These are phyloP conservation scores for Triglochin maritima DNA, from an alignment of 106 monocot genomes.

Conservation along the genomic window DNA sequence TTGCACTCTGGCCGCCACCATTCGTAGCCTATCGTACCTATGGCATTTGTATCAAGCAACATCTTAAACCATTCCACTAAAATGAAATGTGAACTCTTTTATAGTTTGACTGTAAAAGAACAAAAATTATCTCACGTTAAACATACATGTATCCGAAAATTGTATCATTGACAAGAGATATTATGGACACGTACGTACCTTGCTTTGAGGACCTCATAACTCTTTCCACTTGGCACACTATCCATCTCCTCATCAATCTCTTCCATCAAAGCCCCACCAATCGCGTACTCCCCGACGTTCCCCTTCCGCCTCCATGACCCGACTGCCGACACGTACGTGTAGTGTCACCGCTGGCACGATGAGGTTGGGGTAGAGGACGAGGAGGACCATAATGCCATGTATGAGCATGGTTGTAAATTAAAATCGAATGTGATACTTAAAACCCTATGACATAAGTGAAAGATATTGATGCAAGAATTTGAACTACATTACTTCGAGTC, in stretches of 20 bases:
- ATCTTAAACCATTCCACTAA: too few species aligned
- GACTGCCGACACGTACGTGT: constrained; percentile 35
- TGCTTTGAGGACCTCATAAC: constrained; percentile 44
- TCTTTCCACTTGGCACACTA: constrained; percentile 39
- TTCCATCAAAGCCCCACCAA: constrained; percentile 22
- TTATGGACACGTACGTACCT: constrained; percentile 3
- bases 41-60: too few species aligned
- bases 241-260: constrained; percentile 96
- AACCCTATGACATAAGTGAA: too few species aligned
- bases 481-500: too few species aligned
- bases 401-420: constrained; percentile 34
- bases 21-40: constrained; percentile 45
- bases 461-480: too few species aligned
- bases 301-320: constrained; percentile 43
- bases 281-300: constrained; percentile 17
- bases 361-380: constrained; percentile 59
- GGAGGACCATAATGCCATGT: constrained; percentile 47
- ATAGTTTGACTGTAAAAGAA: too few species aligned
- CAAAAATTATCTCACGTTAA: too few species aligned
- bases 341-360: constrained; percentile 45
- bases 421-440: too few species aligned
- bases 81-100: too few species aligned
- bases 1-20: constrained; percentile 52
- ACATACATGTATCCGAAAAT: too few species aligned
- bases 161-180: too few species aligned